Evolutionary conservation across 805 yeast genomes (phyloP), one percentile per base, ranked within the genome.

Genomic region (Hemisphaericaspora nanyangensis): DNA sequence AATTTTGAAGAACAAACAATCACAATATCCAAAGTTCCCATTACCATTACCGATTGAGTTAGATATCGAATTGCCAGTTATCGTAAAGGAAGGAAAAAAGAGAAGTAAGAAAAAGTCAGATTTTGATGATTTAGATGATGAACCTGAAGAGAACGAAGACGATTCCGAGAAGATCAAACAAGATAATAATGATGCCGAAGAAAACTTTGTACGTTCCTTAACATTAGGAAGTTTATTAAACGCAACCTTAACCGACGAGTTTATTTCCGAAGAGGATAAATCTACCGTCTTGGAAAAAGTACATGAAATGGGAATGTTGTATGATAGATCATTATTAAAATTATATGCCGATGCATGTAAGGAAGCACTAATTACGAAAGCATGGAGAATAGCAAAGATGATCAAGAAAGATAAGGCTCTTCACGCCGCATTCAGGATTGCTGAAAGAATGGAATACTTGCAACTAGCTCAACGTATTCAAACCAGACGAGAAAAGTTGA

Each of bases 41-140:
- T 62, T 93, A 36, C 85, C 96, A 0, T 69, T 89, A 40, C 91
- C 95, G 1, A 74, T 88, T 8, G 96, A 87, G 51, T 58, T 91
- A 47, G 84, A 80, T 11, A 64, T 89, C 31, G 68, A 70, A 40
- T 58, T 89, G 17, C 96, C 97, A 1, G 67, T 85, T 1, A 54
- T 60, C 18, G 50, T 54, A 34, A 47, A 50, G 29, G 61, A 51
- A 22, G 47, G 48, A 10, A 47, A 52, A 13, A 52, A 38, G 57
- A 54, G 10, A 51, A 52, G 6, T 58, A 58, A 16, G 48, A 43
- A 37, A 39, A 33, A 6, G 40, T 42, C 51, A 16, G 56, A 52
- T 37, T 51, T 43, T 39, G 54, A 45, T 5, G 34, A 26, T 8
- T 34, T 24, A 6, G 29, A 30, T 20, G 30, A 44, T 35, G 38